A percentile compares a stretch with the other conserved stretches of the same genome.
Evolutionary conservation across 2,329 filamentous ascomycete genomes (phyloP).

Genomic region (Xylariaceae sp.): DNA sequence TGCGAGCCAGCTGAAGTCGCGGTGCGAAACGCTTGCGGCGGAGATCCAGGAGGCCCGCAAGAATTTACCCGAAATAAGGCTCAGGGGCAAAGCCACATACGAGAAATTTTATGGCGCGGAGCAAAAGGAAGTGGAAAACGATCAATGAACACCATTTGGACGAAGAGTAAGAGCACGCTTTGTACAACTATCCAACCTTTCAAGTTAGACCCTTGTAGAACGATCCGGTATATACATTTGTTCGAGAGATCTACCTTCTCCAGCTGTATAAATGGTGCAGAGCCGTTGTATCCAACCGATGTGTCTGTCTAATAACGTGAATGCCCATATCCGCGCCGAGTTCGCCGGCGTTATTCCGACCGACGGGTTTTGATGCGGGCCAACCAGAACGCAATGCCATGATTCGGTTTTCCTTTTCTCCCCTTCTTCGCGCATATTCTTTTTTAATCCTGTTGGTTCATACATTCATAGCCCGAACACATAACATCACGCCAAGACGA

Average conservation of each 20-base stretch:
- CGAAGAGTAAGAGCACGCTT: not conserved
- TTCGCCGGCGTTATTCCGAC: not conserved
- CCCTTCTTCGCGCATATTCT: not conserved
- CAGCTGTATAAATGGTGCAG: not conserved
- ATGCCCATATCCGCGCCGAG: not conserved
- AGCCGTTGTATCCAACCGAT: not conserved
- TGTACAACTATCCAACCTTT: conserved; percentile 16
- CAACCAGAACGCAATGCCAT: not conserved
- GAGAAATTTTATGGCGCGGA: conserved; percentile 32
- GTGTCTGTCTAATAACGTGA: not conserved
- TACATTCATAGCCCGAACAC: not conserved
- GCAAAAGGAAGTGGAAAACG: not conserved
- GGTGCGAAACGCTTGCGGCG: conserved; percentile 37
- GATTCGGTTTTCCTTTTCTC: not conserved
- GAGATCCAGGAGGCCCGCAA: conserved; percentile 36
- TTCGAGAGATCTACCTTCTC: conserved; percentile 13
- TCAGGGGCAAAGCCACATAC: conserved; percentile 31
- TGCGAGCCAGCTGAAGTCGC: conserved; percentile 37
- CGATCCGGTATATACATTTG: conserved; percentile 21
- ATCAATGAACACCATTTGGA: not conserved
- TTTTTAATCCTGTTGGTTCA: not conserved
- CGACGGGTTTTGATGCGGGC: not conserved
- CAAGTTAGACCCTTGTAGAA: conserved; percentile 12
- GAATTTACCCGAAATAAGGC: conserved; percentile 8
- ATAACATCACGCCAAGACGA: conserved; percentile 63